These are phyloP conservation scores for Pezicula radicicola DNA, from an alignment of 2,329 filamentous ascomycete genomes.

Conservation along the genomic window DNA sequence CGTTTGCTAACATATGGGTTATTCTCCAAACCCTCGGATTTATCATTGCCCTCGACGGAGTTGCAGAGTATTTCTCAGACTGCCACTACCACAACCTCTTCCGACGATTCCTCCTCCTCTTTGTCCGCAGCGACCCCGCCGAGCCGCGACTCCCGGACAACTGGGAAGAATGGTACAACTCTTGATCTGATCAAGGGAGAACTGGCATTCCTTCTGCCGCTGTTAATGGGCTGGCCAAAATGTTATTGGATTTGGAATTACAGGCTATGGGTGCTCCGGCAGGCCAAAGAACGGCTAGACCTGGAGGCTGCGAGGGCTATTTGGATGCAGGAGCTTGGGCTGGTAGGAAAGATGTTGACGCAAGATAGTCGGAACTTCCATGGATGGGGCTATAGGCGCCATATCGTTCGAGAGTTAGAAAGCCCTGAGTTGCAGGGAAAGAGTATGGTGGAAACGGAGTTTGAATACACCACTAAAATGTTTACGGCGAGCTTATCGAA, in stretches of 20 bases:
- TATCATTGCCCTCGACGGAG: slow-evolving; percentile 51
- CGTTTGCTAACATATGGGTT: slow-evolving; percentile 58
- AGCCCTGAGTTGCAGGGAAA: slow-evolving; percentile 45
- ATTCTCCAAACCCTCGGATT: slow-evolving; percentile 51
- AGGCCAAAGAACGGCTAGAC: slow-evolving; percentile 64
- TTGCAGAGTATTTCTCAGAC: slow-evolving; percentile 50
- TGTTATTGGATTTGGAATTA: slow-evolving; percentile 99
- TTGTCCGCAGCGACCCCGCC: slow-evolving; percentile 51
- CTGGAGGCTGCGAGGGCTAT: slow-evolving; percentile 54
- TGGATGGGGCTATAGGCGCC: slow-evolving; percentile 88
- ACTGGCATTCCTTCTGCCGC: slow-evolving; percentile 76
- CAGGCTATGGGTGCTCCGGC: slow-evolving; percentile 77
- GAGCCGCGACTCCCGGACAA: slow-evolving; percentile 41
- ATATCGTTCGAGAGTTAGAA: slow-evolving; percentile 75
- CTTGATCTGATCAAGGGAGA: slow-evolving; percentile 65
- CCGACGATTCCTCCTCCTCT: slow-evolving; percentile 54
- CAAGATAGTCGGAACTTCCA: slow-evolving; percentile 92
- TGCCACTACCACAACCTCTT: slow-evolving; percentile 59
- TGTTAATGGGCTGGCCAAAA: slow-evolving; percentile 85
- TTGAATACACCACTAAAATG: slow-evolving; percentile 88
- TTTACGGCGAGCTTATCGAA: slow-evolving; percentile 84
- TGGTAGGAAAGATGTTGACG: slow-evolving; percentile 84
- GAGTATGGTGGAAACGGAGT: slow-evolving; percentile 76
- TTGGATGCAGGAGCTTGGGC: slow-evolving; percentile 80
- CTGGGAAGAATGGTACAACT: slow-evolving; percentile 50